Evolutionary conservation across 2,329 filamentous ascomycete genomes (phyloP).

Genomic region (Beauveria australis): DNA sequence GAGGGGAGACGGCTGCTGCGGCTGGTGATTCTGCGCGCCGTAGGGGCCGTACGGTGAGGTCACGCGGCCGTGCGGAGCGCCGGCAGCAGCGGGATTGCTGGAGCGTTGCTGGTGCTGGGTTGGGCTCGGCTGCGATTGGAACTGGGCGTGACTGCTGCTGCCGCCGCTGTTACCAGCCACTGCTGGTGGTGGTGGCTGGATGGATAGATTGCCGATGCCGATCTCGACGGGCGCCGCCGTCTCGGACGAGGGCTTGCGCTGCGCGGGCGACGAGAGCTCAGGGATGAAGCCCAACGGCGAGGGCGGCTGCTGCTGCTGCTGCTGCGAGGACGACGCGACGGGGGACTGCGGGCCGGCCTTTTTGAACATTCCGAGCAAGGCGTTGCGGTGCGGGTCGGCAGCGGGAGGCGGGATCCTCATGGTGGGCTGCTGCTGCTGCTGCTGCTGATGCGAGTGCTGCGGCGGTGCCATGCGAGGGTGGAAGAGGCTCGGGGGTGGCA

Average conservation of each 20-base stretch:
- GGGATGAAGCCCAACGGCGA: slow-evolving; percentile 4
- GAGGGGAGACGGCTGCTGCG: slow-evolving; percentile 14
- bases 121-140: slow-evolving; percentile 15
- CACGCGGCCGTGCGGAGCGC: neutral
- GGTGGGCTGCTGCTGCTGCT: slow-evolving; percentile 1
- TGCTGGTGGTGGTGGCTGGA: slow-evolving; percentile 17
- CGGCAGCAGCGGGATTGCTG: neutral
- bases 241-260: slow-evolving; percentile 2
- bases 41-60: neutral
- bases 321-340: slow-evolving; percentile 12
- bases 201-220: slow-evolving; percentile 21
- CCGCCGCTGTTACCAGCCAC: too few relatives aligned
- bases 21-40: neutral
- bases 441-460: neutral
- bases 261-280: slow-evolving; percentile 3
- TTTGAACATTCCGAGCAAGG: slow-evolving; percentile 48
- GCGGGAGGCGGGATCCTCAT: slow-evolving; percentile 17
- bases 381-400: slow-evolving; percentile 33
- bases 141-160: slow-evolving; percentile 26
- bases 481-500: neutral
- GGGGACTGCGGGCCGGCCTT: slow-evolving; percentile 20
- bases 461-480: neutral
- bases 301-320: neutral
- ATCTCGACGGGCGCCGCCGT: slow-evolving; percentile 18
- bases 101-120: neutral